Evolutionary conservation across 768 basidiomycete species (phyloP), one percentile per base, ranked within the genome.

Genomic region (Xanthoconium stramineum): DNA sequence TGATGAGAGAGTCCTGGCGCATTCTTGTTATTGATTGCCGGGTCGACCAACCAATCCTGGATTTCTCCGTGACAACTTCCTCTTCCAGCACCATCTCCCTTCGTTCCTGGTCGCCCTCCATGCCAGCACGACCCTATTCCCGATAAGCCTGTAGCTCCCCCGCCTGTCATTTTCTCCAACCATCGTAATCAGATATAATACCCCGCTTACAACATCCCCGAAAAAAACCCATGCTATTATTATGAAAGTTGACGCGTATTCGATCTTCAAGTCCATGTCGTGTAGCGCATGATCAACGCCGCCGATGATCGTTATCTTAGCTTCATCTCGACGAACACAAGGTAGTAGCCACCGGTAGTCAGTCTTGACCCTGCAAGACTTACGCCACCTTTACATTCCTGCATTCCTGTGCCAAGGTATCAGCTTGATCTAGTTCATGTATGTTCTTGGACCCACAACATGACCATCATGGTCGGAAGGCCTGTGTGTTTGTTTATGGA

Each of bases 391-490:
- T 37, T 52, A 39, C 47, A 50, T 35, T 60, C 29, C 38, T 37
- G 54, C 61, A 60, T 64, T 55, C 52, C 35, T 48, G 56, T 50
- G 42, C 47, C 37, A 37, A 33, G 29, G 15, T 32, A 38, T 39
- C 43, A 43, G 42, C 32, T 35, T 43, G 44, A 59, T 47, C 46
- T 50, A 37, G 38, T 30, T 32, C 19, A 11, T 19, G 2, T 44
- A 43, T 47, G 33, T 42, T 43, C 63, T 39, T 64, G 60, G 59
- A 65, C 63, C 65, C 54, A 68, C 65, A 43, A 15, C 13, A 49
- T 19, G 3, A 50, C 61, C 17, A 19, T 10, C 19, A 24, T 43
- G 48, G 42, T n/a, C 33, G 28, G n/a, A 40, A 33, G 15, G 35
- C 40, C 52, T 20, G 30, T 36, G n/a, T 38, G 20, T 43, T 53